These are phyloP conservation scores for Phytophthora colocasiae DNA, from an alignment of 352 stramenopile genomes.

Conservation along the genomic window DNA sequence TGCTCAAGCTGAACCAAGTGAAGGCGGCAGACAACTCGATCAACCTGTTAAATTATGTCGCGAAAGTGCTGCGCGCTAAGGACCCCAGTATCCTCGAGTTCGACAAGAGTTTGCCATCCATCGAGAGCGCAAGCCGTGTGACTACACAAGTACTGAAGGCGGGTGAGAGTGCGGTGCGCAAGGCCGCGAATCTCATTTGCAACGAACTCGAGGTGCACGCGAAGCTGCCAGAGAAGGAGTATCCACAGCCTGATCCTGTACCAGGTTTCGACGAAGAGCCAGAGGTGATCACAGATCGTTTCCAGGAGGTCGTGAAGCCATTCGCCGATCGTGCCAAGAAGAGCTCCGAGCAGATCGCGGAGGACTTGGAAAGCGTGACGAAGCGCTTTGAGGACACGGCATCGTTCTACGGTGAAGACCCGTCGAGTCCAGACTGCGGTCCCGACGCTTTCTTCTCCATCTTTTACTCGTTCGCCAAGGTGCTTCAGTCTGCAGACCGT, in stretches of 20 bases:
- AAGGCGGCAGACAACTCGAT: conserved; percentile 87
- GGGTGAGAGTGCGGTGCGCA: conserved; percentile 74
- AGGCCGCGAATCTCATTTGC: conserved; percentile 73
- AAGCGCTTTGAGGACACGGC: conserved; percentile 74
- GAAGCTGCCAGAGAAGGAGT: conserved; percentile 56
- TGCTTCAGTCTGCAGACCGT: conserved; percentile 79
- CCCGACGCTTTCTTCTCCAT: conserved; percentile 88
- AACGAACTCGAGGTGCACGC: conserved; percentile 76
- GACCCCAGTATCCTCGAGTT: conserved; percentile 75
- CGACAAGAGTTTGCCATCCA: conserved; percentile 72
- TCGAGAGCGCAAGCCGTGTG: conserved; percentile 81
- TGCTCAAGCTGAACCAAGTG: conserved; percentile 91
- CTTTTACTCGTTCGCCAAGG: conserved; percentile 86
- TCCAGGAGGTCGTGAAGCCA: conserved; percentile 78
- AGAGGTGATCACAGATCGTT: conserved; percentile 64
- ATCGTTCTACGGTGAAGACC: conserved; percentile 80
- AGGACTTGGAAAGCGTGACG: conserved; percentile 67
- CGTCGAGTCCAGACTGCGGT: conserved; percentile 67
- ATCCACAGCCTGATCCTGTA: conserved; percentile 35
- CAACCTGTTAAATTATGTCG: conserved; percentile 84
- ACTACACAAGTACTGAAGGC: conserved; percentile 82
- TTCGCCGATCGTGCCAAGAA: conserved; percentile 76
- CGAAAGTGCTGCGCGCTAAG: conserved; percentile 73
- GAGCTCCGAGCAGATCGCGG: conserved; percentile 62
- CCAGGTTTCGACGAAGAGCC: conserved; percentile 33